These are phyloP conservation scores for Kwoniella shivajii DNA, from an alignment of 1,284 basidiomycete genomes.

Conservation along the genomic window DNA sequence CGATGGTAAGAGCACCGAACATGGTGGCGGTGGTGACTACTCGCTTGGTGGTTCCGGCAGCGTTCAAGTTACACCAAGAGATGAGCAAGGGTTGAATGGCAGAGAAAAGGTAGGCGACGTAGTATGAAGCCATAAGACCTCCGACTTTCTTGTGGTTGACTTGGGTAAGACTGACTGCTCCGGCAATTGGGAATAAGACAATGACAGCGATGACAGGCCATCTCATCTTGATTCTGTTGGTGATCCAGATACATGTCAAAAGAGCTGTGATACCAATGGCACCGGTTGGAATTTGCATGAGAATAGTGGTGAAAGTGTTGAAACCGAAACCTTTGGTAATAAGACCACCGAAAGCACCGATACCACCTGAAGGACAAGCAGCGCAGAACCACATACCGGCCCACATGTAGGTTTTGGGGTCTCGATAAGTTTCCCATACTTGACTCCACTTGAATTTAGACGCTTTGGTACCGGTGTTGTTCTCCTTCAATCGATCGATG, in stretches of 20 bases:
- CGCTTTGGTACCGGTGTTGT: slow-evolving; percentile 52
- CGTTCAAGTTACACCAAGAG: slow-evolving; percentile 48
- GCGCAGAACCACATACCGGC: slow-evolving; percentile 46
- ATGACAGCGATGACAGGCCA: slow-evolving; percentile 59
- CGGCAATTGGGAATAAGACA: slow-evolving; percentile 43
- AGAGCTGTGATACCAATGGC: slow-evolving; percentile 58
- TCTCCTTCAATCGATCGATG: slow-evolving; percentile 50
- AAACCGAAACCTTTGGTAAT: slow-evolving; percentile 49
- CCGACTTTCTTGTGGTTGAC: slow-evolving; percentile 30
- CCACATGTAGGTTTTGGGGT: slow-evolving; percentile 50
- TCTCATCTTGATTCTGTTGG: slow-evolving; percentile 59
- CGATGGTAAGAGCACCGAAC: slow-evolving; percentile 38
- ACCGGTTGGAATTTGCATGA: slow-evolving; percentile 57
- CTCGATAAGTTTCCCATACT: slow-evolving; percentile 48
- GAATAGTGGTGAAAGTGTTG: slow-evolving; percentile 50
- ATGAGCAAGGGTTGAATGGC: slow-evolving; percentile 43
- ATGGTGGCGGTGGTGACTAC: slow-evolving; percentile 44
- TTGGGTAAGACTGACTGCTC: slow-evolving; percentile 41
- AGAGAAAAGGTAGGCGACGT: slow-evolving; percentile 42
- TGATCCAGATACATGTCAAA: slow-evolving; percentile 55
- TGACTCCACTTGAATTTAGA: slow-evolving; percentile 52
- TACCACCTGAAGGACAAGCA: slow-evolving; percentile 48
- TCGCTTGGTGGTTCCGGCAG: slow-evolving; percentile 49
- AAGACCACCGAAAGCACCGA: slow-evolving; percentile 50
- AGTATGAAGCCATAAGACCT: slow-evolving; percentile 44